A percentile compares a stretch with the other conserved stretches of the same genome.
These are phyloP conservation scores for Colletotrichum chrysophilum DNA, from an alignment of 2,329 filamentous ascomycete species.

Conservation along the genomic window DNA sequence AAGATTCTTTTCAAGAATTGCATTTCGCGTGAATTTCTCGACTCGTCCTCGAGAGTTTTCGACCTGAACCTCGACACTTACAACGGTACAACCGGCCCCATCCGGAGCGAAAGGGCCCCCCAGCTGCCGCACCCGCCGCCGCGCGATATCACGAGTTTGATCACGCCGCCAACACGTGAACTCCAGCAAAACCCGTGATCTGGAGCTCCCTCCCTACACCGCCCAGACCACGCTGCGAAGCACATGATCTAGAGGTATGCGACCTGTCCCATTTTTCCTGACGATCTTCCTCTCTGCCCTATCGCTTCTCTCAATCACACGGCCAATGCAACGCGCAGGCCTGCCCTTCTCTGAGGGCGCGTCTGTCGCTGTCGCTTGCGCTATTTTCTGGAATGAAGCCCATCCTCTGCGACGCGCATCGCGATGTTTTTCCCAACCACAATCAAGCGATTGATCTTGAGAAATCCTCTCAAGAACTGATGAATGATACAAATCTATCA, in stretches of 20 bases:
- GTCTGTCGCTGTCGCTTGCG: not conserved
- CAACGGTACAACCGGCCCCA: constrained; percentile 16
- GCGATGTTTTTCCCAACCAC: not conserved
- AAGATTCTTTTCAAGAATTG: constrained; percentile 1
- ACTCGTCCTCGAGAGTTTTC: not conserved
- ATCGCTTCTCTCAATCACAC: not conserved
- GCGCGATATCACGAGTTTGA: constrained; percentile 56
- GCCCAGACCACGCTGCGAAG: constrained; percentile 29
- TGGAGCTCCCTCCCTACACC: constrained; percentile 25
- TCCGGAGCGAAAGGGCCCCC: constrained; percentile 2
- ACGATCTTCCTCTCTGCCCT: constrained; percentile 7
- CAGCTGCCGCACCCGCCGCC: constrained; percentile 25
- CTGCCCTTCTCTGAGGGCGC: not conserved
- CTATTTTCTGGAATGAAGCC: not conserved
- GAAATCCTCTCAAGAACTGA: not conserved
- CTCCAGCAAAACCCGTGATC: constrained; percentile 46
- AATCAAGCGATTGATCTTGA: constrained; percentile 12
- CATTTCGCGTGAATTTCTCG: constrained; percentile 4
- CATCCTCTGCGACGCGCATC: not conserved
- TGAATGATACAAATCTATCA: not conserved
- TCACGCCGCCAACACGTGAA: constrained; percentile 39
- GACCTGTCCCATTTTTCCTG: constrained; percentile 20
- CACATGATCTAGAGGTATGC: constrained; percentile 54
- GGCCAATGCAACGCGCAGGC: not conserved
- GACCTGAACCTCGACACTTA: constrained; percentile 5